A percentile compares a stretch with the other conserved stretches of the same genome.
These are phyloP conservation scores for Cucumis melo DNA, from an alignment of 306 rosid species.

Conservation along the genomic window DNA sequence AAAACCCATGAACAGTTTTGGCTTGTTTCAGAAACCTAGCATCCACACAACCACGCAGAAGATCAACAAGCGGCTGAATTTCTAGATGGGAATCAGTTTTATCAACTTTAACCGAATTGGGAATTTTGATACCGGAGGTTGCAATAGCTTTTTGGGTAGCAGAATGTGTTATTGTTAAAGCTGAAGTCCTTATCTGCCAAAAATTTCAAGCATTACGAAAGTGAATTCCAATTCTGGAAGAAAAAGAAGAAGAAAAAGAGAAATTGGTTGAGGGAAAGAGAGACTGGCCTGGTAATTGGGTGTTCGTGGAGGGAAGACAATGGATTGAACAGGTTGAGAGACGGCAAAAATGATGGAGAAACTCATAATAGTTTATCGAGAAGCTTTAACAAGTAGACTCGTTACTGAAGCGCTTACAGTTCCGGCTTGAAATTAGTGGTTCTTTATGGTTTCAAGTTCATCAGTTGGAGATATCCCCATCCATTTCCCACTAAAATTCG, in stretches of 20 bases:
- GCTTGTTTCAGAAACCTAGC: constrained; percentile 20
- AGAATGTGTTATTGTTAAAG: constrained; percentile 9
- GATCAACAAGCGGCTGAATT: constrained; percentile 36
- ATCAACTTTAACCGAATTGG: constrained; percentile 4
- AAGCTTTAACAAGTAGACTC: background rate
- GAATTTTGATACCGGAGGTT: constrained; percentile 9
- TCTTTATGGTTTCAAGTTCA: background rate
- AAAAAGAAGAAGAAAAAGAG: background rate
- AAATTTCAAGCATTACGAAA: background rate
- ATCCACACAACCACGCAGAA: constrained; percentile 30
- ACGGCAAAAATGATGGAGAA: constrained; percentile 11
- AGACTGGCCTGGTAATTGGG: constrained; percentile 16
- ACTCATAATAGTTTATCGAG: constrained; percentile 14
- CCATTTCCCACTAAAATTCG: background rate
- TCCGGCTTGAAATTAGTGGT: background rate
- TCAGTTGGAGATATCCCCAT: background rate
- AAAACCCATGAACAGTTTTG: constrained; percentile 42
- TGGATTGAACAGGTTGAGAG: constrained; percentile 12
- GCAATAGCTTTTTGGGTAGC: constrained; percentile 11
- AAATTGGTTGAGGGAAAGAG: background rate
- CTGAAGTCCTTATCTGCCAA: constrained; percentile 13
- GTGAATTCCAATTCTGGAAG: background rate
- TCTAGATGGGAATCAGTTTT: constrained; percentile 13
- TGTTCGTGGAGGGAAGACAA: constrained; percentile 2
- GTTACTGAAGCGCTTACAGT: background rate